Evolutionary conservation across 1,139 yeast species (phyloP).

Genomic region (Meyerozyma sp.): DNA sequence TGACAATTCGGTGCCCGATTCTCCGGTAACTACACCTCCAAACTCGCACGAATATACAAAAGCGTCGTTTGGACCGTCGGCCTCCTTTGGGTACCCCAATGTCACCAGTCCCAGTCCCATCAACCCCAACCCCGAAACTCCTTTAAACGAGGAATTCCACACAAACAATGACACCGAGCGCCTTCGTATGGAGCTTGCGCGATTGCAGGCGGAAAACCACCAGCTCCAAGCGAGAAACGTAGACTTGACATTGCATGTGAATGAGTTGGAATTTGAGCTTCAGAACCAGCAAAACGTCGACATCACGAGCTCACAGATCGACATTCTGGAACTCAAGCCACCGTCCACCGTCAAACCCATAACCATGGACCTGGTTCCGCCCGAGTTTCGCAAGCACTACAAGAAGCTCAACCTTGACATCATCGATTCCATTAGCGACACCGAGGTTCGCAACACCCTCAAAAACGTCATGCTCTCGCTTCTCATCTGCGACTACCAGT

Average conservation of each 20-base stretch:
- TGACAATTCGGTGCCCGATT: neutral
- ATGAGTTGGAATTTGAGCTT: conserved; percentile 6
- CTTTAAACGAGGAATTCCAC: neutral
- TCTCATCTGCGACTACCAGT: conserved; percentile 10
- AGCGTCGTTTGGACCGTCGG: neutral
- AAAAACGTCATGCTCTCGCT: conserved; percentile 11
- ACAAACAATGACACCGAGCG: neutral
- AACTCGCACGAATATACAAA: conserved; percentile 4
- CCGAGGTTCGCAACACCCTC: conserved; percentile 7
- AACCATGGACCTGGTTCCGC: conserved; percentile 1
- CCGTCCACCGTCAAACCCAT: neutral
- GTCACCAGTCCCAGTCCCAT: neutral
- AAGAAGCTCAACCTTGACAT: conserved; percentile 6
- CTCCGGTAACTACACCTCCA: conserved; percentile 9
- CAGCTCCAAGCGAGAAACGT: conserved; percentile 6
- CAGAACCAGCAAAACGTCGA: conserved; percentile 1
- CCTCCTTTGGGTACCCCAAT: neutral
- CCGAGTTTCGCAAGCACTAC: conserved; percentile 8
- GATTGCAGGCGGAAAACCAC: conserved; percentile 4
- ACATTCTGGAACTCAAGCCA: neutral
- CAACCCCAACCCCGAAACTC: neutral
- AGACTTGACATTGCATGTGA: conserved; percentile 4
- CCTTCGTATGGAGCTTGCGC: conserved; percentile 1
- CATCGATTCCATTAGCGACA: conserved; percentile 6
- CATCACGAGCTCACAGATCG: neutral